Evolutionary conservation across 345 rosid genomes (phyloP).

Genomic region (Nasturtium officinale): DNA sequence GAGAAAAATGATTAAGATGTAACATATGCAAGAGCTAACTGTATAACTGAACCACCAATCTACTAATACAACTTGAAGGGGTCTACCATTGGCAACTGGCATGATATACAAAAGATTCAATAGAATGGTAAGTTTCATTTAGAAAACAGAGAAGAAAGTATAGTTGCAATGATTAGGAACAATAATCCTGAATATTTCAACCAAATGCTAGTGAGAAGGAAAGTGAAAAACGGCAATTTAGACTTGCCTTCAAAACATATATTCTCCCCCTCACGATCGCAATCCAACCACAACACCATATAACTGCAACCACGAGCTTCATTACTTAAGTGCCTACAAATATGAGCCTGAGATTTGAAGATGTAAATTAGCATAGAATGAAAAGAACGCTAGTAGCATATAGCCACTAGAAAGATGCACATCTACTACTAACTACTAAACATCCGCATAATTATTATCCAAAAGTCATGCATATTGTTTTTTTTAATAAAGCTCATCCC

Average conservation of each 20-base stretch:
- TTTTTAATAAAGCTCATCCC: neutral
- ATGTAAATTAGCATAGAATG: constrained; percentile 1
- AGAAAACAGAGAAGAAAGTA: neutral
- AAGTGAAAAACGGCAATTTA: neutral
- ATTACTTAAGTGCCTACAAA: constrained; percentile 78
- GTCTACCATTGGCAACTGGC: neutral
- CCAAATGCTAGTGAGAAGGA: constrained; percentile 11
- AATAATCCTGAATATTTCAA: neutral
- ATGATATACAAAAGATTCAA: neutral
- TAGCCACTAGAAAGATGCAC: constrained; percentile 8
- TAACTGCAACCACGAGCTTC: constrained; percentile 87
- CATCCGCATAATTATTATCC: constrained; percentile 4
- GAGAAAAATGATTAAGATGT: neutral
- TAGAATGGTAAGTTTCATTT: constrained; percentile 4
- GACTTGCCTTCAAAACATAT: constrained; percentile 91
- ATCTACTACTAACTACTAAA: neutral
- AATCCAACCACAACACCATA: constrained; percentile 94
- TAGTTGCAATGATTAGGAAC: constrained; percentile 1
- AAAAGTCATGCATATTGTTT: constrained; percentile 2
- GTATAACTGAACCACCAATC: constrained; percentile 12
- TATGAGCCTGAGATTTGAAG: constrained; percentile 61
- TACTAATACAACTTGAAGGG: neutral
- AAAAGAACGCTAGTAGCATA: constrained; percentile 19
- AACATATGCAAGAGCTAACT: constrained; percentile 13
- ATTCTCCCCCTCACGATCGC: constrained; percentile 99